These are phyloP conservation scores for Psidium friedrichsthalianum DNA, from an alignment of 345 rosid genomes.

Conservation along the genomic window DNA sequence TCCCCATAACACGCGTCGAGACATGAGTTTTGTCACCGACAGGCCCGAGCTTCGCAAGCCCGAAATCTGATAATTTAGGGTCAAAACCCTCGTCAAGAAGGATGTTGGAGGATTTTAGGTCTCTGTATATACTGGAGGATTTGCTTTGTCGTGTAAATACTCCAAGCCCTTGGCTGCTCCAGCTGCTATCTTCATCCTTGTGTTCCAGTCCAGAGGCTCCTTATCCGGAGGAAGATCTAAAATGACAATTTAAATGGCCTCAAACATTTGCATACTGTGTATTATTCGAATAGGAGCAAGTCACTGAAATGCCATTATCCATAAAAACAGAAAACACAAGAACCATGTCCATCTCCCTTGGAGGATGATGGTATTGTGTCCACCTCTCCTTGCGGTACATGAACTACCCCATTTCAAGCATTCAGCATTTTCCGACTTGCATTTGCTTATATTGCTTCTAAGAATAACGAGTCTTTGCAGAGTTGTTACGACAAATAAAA, in stretches of 20 bases:
- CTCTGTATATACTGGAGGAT: conserved; percentile 97
- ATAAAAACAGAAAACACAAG: neutral
- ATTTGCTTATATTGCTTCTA: neutral
- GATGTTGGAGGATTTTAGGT: conserved; percentile 87
- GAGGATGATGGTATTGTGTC: neutral
- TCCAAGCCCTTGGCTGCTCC: conserved; percentile 98
- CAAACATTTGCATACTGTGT: neutral
- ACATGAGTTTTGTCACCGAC: conserved; percentile 98
- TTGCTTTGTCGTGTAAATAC: conserved; percentile 90
- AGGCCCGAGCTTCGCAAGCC: conserved; percentile 93
- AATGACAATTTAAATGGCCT: neutral
- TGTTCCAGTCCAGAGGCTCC: conserved; percentile 91
- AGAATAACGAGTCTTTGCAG: neutral
- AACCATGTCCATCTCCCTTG: neutral
- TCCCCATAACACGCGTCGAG: conserved; percentile 98
- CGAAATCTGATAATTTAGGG: conserved; percentile 93
- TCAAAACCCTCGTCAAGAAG: conserved; percentile 86
- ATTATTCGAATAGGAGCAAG: neutral
- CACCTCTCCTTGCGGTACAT: neutral
- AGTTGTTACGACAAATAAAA: neutral
- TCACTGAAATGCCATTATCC: neutral
- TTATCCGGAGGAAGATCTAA: conserved; percentile 76
- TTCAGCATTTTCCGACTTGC: neutral
- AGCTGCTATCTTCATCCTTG: conserved; percentile 96
- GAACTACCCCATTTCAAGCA: neutral